Base-by-base conservation (phyloP, 1,284 basidiomycete species). In the Coniferiporia weirii region DNA sequence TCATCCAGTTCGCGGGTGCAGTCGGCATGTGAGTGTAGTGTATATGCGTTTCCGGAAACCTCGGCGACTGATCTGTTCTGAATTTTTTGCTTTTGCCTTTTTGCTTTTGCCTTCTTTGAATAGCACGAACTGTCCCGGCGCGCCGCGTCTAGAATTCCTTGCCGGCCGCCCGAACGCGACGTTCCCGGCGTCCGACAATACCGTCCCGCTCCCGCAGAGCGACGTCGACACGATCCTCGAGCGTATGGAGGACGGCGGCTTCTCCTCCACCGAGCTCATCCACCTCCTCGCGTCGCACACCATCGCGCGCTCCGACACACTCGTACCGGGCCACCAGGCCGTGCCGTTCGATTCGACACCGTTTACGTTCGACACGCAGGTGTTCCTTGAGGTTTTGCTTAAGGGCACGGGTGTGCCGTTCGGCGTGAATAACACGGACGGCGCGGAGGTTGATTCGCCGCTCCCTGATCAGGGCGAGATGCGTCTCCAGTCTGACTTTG, bases 1-100 rank as follows among this genome's bases (percentile, higher is more conserved):
- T 70, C 63, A 67, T 71, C 49, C 68, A 70, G 49, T 69, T 71
- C 56, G 69, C 69, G 9, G 69, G 68, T 51, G 69, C 68, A 17
- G 66, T 71, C 54, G 69, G 64, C 34, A 58, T 68, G 55, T 49
- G 22, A 56, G 54, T 47, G 13, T 20, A 9, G 12, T 17, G 19
- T 19, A 38, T n/a, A n/a, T n/a, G n/a, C n/a, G n/a, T n/a, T n/a
- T n/a, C n/a, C n/a, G n/a, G n/a, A n/a, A n/a, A n/a, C n/a, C n/a
- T n/a, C n/a, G n/a, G n/a, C n/a, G n/a, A n/a, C n/a, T n/a, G n/a
- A n/a, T n/a, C n/a, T n/a, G n/a, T n/a, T n/a, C n/a, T n/a, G n/a
- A n/a, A n/a, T n/a, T n/a, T n/a, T n/a, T n/a, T n/a, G n/a, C n/a
- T n/a, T n/a, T n/a, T n/a, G n/a, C n/a, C n/a, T n/a, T n/a, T 54